Conservation (phyloP, 768 basidiomycete genomes). For the Suillus plorans region DNA sequence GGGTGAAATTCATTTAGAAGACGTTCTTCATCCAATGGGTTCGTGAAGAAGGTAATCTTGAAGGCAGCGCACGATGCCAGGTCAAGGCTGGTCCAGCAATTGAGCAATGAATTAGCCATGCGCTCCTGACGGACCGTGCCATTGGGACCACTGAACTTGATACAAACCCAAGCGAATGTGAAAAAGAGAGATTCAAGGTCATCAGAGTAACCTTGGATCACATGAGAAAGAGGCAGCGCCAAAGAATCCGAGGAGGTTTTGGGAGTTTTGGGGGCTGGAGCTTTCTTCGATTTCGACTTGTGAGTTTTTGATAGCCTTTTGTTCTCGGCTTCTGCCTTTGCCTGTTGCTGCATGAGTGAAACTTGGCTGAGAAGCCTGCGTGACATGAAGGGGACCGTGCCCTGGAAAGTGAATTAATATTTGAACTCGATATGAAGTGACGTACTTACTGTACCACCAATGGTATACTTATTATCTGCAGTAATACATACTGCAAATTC, state of each 20-base stretch:
- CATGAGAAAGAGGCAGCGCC: background rate
- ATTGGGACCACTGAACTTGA: background rate
- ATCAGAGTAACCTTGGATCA: background rate
- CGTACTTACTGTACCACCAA: background rate
- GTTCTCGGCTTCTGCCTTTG: background rate
- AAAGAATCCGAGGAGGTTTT: background rate
- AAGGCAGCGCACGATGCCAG: background rate
- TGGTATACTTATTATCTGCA: background rate
- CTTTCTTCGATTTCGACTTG: background rate
- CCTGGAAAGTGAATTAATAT: background rate
- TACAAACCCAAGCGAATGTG: background rate
- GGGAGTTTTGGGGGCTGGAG: background rate
- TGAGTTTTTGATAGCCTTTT: background rate
- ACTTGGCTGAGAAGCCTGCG: background rate
- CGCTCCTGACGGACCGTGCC: background rate
- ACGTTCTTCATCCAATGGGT: background rate
- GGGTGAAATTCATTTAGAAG: background rate
- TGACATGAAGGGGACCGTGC: background rate
- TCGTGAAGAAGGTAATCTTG: background rate
- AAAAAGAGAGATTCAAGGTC: background rate
- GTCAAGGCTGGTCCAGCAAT: background rate
- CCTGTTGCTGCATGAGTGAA: background rate
- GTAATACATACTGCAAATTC: background rate
- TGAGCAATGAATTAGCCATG: background rate
- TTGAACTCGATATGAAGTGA: too few species aligned